Percentiles rank a stretch among this genome's conserved stretches.
These are phyloP conservation scores for Dicorynia guianensis DNA, from an alignment of 306 rosid genomes.

Conservation along the genomic window DNA sequence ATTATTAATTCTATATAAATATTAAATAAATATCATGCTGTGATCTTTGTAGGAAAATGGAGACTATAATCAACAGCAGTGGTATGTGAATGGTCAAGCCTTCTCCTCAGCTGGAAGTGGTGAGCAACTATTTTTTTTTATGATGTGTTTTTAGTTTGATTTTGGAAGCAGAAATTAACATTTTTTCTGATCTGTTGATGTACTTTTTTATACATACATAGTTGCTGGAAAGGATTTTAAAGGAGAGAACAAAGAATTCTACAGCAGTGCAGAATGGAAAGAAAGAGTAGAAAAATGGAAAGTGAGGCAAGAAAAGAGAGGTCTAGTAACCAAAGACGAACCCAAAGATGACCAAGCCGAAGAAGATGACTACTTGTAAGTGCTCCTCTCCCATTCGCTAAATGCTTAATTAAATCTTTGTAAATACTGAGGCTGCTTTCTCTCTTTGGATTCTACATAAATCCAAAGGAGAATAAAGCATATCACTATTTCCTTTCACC, in stretches of 20 bases:
- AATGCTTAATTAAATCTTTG: too few species aligned
- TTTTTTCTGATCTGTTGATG: constrained; percentile 7
- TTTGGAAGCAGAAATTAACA: neutral
- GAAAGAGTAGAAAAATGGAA: constrained; percentile 99
- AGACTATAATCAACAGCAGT: neutral
- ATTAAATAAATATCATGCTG: neutral
- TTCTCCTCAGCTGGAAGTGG: neutral
- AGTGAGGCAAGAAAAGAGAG: constrained; percentile 93
- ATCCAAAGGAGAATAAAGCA: too few species aligned
- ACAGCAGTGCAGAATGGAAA: constrained; percentile 84
- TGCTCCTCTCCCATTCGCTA: constrained; percentile 9
- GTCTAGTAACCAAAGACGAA: constrained; percentile 74
- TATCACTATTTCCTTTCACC: too few species aligned
- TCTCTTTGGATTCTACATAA: neutral
- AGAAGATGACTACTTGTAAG: constrained; percentile 89
- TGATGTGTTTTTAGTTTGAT: too few species aligned
- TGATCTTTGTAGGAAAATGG: neutral
- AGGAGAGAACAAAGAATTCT: constrained; percentile 70
- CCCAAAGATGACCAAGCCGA: constrained; percentile 70
- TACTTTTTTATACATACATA: constrained; percentile 31
- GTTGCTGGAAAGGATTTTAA: constrained; percentile 88
- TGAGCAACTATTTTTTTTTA: neutral
- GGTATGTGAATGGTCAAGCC: constrained; percentile 37
- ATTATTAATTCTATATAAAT: constrained; percentile 10
- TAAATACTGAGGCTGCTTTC: neutral